phyloP scores from a whole-genome alignment of 257 asterid genomes.

The Solanum chilense region DNA sequence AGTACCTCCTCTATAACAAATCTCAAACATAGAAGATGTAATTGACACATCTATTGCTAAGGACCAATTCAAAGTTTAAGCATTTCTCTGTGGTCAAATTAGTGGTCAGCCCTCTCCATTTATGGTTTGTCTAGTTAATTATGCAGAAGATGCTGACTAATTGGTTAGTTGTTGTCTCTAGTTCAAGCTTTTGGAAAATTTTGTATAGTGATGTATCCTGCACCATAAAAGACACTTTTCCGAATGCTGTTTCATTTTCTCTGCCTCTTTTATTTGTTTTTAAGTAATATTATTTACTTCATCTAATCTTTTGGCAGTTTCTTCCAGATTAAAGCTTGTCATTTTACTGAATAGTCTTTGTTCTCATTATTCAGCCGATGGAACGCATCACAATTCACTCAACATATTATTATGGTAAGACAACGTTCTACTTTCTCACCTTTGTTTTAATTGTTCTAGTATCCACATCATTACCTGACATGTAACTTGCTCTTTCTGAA shows the following conservation, averaged over 20 bases:
- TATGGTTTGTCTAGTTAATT: not conserved
- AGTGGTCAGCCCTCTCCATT: not conserved
- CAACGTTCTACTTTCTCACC: not conserved
- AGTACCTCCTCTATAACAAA: not conserved
- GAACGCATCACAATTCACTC: slow-evolving; percentile 89
- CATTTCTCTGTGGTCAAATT: not conserved
- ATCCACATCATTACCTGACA: not conserved
- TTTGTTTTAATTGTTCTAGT: not conserved
- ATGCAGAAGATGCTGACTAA: not conserved
- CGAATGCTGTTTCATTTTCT: not conserved
- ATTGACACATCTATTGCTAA: not conserved
- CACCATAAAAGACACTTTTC: not conserved
- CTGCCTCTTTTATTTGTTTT: too few relatives aligned
- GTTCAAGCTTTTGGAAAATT: too few relatives aligned
- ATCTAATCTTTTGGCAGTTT: not conserved
- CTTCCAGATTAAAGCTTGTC: not conserved
- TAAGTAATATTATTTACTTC: not conserved
- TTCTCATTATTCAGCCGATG: slow-evolving; percentile 43
- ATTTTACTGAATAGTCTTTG: slow-evolving; percentile 5
- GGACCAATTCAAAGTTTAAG: not conserved
- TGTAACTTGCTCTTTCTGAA: not conserved
- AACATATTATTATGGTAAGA: slow-evolving; percentile 86
- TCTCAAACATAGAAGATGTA: not conserved
- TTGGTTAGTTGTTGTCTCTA: not conserved
- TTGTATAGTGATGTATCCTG: too few relatives aligned